Base-by-base conservation (phyloP, 2,329 filamentous ascomycete genomes). In the Epicoccum nigrum region DNA sequence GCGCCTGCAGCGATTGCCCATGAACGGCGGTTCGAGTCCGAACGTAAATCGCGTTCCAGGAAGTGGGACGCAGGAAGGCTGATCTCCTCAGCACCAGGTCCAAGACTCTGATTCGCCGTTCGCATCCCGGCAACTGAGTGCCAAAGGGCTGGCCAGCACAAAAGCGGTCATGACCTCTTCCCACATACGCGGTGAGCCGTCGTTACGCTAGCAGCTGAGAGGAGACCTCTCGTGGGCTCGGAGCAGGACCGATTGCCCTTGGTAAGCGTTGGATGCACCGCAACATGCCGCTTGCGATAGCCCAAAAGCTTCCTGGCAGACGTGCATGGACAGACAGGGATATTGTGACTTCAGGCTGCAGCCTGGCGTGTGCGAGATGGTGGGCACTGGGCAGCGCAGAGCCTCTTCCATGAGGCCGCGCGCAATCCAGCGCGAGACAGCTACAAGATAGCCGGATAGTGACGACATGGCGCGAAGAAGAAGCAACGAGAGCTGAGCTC, bases 231-330 rank as follows among this genome's bases (percentile, higher is more conserved):
- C 41, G 45, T 55, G 49, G 50, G 50, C 38, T 54, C 54, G 59
- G 62, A 60, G 54, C 47, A 58, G 47, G 58, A 55, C 63, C 62
- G 59, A 54, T 59, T 58, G 61, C 50, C 40, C 50, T 54, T 54
- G 51, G 55, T 39, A 48, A 33, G 23, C 32, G 20, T 45, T 39
- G 49, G 43, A 17, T 39, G 49, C 53, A 33, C 33, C 51, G 46
- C 41, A 33, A 45, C 53, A 53, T 42, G 54, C 54, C 56, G 57
- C 57, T 55, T 55, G 57, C 49, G 33, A 47, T 52, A 31, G 49
- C 19, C 30, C 44, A 47, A 44, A 40, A 30, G 35, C 48, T 42
- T 38, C 33, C 43, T 52, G 38, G 42, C 46, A 34, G 33, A 13
- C 41, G 45, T 42, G 35, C 48, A 54, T 45, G 51, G 11, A 32